These are phyloP conservation scores for Staphylotrichum longicolle DNA, from an alignment of 495 filamentous ascomycete species.

Conservation along the genomic window DNA sequence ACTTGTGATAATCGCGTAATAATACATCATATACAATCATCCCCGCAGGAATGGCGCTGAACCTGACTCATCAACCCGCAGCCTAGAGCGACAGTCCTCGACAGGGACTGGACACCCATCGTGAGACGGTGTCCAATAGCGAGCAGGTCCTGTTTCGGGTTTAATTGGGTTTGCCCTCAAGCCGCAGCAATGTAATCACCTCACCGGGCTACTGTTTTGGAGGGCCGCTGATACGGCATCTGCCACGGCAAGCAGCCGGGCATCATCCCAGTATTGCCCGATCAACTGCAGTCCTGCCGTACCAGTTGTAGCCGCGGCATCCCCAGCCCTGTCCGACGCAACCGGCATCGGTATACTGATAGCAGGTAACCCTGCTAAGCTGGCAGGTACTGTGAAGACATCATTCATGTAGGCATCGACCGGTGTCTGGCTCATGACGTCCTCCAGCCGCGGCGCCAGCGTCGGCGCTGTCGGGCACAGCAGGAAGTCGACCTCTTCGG, in stretches of 20 bases:
- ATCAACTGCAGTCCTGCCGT: constrained; percentile 81
- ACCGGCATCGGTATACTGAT: constrained; percentile 72
- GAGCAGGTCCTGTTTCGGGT: too few species aligned
- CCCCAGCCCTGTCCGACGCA: constrained; percentile 21
- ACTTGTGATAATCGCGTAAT: background rate
- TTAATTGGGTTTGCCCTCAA: background rate
- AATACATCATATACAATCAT: constrained; percentile 4
- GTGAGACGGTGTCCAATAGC: too few species aligned
- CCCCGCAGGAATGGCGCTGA: background rate
- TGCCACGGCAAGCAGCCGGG: constrained; percentile 58
- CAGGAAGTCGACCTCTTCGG: constrained; percentile 72
- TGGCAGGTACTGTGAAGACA: constrained; percentile 93
- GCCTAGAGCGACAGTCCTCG: too few species aligned
- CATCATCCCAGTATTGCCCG: constrained; percentile 88
- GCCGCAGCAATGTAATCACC: background rate
- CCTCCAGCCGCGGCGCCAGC: constrained; percentile 62
- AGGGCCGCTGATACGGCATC: constrained; percentile 39
- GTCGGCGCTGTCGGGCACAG: constrained; percentile 86
- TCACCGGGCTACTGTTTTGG: background rate
- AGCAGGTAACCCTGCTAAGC: constrained; percentile 85
- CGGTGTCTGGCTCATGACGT: constrained; percentile 40
- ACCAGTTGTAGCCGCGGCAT: background rate
- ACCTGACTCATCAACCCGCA: too few species aligned
- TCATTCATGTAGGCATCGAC: constrained; percentile 76
- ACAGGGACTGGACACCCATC: too few species aligned